Conservation (phyloP, 192 early-diverging fungal genomes). For the Funneliformis mosseae region DNA sequence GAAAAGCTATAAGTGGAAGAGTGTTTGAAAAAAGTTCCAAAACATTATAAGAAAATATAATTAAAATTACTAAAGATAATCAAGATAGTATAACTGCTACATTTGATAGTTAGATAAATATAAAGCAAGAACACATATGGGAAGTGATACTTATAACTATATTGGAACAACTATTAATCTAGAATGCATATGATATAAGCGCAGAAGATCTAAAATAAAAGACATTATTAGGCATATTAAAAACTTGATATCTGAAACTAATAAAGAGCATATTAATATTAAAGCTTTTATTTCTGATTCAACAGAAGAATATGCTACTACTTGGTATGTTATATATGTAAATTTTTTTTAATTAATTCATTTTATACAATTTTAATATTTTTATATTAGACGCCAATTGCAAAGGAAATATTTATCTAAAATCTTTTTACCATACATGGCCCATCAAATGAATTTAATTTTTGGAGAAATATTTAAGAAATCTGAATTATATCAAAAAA, state of each 20-base stretch:
- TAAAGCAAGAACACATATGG: no score
- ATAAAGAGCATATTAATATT: slow-evolving; percentile 7
- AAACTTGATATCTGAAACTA: not conserved
- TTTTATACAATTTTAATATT: not conserved
- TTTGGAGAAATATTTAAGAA: slow-evolving; percentile 20
- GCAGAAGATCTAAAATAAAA: no score
- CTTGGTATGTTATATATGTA: not conserved
- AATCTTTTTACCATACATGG: slow-evolving; percentile 6
- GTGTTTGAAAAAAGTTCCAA: not conserved
- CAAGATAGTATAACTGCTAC: no score
- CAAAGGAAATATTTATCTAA: slow-evolving; percentile 16
- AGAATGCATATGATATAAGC: no score
- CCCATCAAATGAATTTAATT: slow-evolving; percentile 12
- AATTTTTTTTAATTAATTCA: not conserved
- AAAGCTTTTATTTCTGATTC: slow-evolving; percentile 18
- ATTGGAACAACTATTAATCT: no score
- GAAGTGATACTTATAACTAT: no score
- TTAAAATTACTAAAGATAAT: no score
- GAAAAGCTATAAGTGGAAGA: not conserved
- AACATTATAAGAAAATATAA: no score
- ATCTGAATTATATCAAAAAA: slow-evolving; percentile 21
- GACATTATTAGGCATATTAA: no score
- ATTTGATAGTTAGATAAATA: no score
- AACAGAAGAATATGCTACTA: slow-evolving; percentile 13
- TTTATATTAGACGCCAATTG: slow-evolving; percentile 12